These are phyloP conservation scores for Trichothecium sympodiale DNA, from an alignment of 2,329 filamentous ascomycete genomes.

Conservation along the genomic window DNA sequence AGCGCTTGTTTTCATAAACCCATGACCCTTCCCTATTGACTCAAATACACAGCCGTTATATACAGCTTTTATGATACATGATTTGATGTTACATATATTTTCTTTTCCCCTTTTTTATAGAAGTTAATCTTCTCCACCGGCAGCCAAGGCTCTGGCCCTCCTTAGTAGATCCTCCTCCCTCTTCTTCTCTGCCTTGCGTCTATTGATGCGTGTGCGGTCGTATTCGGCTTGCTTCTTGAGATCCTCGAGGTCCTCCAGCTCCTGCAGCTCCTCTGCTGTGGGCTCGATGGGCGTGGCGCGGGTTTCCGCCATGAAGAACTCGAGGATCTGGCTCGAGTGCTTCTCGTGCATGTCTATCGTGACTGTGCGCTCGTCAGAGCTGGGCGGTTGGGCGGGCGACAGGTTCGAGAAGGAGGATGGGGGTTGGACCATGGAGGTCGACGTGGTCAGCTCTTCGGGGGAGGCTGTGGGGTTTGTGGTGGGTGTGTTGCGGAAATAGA, in stretches of 20 bases:
- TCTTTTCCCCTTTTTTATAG: constrained; percentile 14
- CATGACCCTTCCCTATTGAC: no score
- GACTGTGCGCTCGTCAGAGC: constrained; percentile 36
- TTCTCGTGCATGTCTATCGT: constrained; percentile 54
- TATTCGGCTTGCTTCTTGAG: constrained; percentile 35
- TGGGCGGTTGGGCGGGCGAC: constrained; percentile 36
- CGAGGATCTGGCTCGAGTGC: constrained; percentile 50
- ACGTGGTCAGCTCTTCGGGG: constrained; percentile 5
- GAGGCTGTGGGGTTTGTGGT: constrained; percentile 9
- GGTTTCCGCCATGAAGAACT: constrained; percentile 50
- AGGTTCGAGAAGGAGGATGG: constrained; percentile 35
- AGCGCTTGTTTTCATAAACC: no score
- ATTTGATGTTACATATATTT: constrained; percentile 3
- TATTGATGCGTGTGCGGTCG: constrained; percentile 43
- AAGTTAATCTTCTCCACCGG: constrained; percentile 23
- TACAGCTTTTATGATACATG: constrained; percentile 4
- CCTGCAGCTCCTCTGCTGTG: constrained; percentile 45
- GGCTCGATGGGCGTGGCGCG: constrained; percentile 45
- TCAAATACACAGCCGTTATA: constrained; percentile 1
- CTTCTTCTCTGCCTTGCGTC: constrained; percentile 44
- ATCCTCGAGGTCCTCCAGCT: constrained; percentile 47
- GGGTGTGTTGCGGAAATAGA: constrained; percentile 44
- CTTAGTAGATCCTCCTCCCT: constrained; percentile 45
- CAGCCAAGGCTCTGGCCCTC: constrained; percentile 22
- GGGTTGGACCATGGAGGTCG: constrained; percentile 24